Base-by-base conservation (phyloP, 75 land plant genomes). In the Selaginella tamariscina region DNA sequence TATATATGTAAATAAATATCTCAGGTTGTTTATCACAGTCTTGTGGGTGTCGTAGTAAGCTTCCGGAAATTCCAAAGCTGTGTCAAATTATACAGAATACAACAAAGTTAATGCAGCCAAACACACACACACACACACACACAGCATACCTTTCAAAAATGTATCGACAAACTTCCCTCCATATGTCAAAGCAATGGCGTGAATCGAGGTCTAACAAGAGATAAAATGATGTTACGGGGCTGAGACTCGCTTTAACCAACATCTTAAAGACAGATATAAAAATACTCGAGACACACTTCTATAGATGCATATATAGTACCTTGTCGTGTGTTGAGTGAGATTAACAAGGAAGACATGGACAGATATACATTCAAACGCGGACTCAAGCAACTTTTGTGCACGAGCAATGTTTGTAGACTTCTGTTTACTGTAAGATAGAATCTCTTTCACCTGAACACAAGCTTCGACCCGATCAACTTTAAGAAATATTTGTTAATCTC, bases 131-230 rank as follows among this genome's bases (percentile, higher is more conserved):
- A n/a, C n/a, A n/a, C n/a, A n/a, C n/a, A n/a, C n/a, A n/a, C n/a
- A n/a, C n/a, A n/a, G n/a, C n/a, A n/a, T n/a, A n/a, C n/a, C n/a
- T n/a, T n/a, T 86, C 29, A 92, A 75, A 68, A 92, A 89, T n/a
- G 66, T 73, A 73, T 88, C 95, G 11, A 92, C 75, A 66, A 84
- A 92, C 60, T 89, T 92, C 0, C 97, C 97, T 49, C 86, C 94
- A 83, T 77, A 84, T 70, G 88, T 89, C 1, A 89, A 82, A 21
- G 95, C 89, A 78, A 81, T 73, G 0, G 88, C 83, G 77, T 86
- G 87, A 29, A 92, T 64, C n/a, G 72, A 54, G n/a, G 77, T 80
- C 97, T 92, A 80, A n/a, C 33, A 29, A 31, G 44, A 70, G 8
- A 56, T 32, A 29, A 73, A 1, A 31, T 15, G 22, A 30, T 66